Evolutionary conservation across 805 yeast genomes (phyloP).

Genomic region (Soucietia sequanensis): DNA sequence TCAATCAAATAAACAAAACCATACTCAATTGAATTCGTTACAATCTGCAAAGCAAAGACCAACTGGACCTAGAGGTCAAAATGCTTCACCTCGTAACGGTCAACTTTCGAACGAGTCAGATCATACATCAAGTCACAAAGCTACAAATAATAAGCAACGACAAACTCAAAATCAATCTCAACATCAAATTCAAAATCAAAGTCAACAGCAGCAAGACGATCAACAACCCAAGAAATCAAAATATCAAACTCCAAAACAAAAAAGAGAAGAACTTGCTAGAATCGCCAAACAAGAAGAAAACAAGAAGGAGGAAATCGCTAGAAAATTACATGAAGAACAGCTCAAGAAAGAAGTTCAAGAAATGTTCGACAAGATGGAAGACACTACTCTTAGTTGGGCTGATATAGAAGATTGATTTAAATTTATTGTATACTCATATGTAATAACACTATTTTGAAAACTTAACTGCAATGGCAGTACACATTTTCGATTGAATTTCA

Average conservation of each 20-base stretch:
- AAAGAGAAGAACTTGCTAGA: constrained; percentile 5
- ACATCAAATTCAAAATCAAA: constrained; percentile 1
- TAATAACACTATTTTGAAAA: too few species aligned
- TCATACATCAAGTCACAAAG: too few species aligned
- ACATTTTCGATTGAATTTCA: too few species aligned
- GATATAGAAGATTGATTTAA: constrained; percentile 31
- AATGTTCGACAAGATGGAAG: constrained; percentile 26
- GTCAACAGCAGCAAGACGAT: constrained; percentile 2
- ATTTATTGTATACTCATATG: too few species aligned
- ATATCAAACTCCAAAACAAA: constrained; percentile 8
- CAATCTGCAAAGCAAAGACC: not conserved
- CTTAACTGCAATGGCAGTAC: too few species aligned
- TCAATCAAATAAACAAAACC: not conserved
- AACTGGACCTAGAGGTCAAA: not conserved
- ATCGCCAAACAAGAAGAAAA: constrained; percentile 6
- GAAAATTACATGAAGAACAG: constrained; percentile 15
- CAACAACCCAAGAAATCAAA: constrained; percentile 2
- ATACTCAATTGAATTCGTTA: not conserved
- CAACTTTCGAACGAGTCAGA: too few species aligned
- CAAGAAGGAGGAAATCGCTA: constrained; percentile 7
- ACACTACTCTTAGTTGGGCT: constrained; percentile 31
- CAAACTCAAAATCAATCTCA: too few species aligned
- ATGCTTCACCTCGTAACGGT: too few species aligned
- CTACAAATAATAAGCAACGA: too few species aligned
- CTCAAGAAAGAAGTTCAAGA: constrained; percentile 24